Base-by-base conservation (phyloP, 73 alveolate genomes). In the Uronychia setigera region DNA sequence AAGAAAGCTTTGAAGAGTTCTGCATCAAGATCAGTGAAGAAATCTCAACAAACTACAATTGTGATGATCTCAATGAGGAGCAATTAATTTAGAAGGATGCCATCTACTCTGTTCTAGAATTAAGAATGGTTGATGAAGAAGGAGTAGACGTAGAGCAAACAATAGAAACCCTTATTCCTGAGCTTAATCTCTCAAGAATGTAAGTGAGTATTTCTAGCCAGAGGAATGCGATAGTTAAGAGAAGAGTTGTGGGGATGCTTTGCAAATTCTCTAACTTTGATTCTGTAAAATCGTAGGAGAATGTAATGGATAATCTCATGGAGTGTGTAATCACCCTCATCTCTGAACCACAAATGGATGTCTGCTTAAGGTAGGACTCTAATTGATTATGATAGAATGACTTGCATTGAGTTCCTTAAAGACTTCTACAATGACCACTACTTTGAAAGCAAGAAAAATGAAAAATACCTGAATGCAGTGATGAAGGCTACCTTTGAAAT, bases 321-420 rank as follows among this genome's bases (percentile, higher is more conserved):
- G 30, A 82, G 29, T 79, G 74, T 25, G 75, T 85, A 1, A 77
- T 85, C 86, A 11, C 28, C 25, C 35, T 85, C 33, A 77, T 85
- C 46, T 32, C 86, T 0, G 60, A 83, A 11, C 27, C 30, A n/a
- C 79, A 82, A 60, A 83, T 60, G 26, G 90, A 83, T 83, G 79
- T 74, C 13, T 83, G 90, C 35, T 32, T 83, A 32, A 74, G 75
- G 90, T 83, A 83, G 35, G 57, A 14, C 19, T 67, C 11, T n/a
- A n/a, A n/a, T n/a, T 75, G 5, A 34, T 35, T 26, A 27, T 30
- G 29, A 59, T 1, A 78, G 85, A 79, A 86, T 86, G 92, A 74
- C 87, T n/a, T 86, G 92, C 46, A 78, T 86, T 25, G 92, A 86
- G 0, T 86, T 76, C 57, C 58, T 86, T 85, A 78, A 60, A 57